Base-by-base conservation (phyloP, 2,329 filamentous ascomycete genomes). In the Nannizziopsis barbatae region DNA sequence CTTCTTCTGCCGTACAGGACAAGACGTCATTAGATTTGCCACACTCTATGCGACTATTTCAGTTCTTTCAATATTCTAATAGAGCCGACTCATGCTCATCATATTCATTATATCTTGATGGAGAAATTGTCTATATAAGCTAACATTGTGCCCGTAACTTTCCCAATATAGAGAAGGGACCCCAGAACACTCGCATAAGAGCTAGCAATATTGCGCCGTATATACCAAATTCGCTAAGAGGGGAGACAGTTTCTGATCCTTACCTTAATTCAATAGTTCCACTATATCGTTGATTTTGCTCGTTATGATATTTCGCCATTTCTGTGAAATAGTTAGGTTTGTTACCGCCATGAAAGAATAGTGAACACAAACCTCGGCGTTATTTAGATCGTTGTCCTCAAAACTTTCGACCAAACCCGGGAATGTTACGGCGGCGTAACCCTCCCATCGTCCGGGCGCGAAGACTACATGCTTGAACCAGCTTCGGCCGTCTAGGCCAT, bases 381-480 rank as follows among this genome's bases (percentile, higher is more conserved):
- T 73, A 5, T 59, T 58, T 50, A 63, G 45, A 60, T 76, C 68
- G 1, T 64, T 62, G 39, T 69, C 72, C 22, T 80, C 75, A 41
- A 83, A 67, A 45, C 73, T 75, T 61, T 83, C 79, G 4, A 80
- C 74, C n/a, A 83, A 63, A 1, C 79, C 77, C 1, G 80, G 79
- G 56, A 77, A 83, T 7, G 79, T 80, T 3, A 75, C 79, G 2
- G 88, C 89, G 0, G 87, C 73, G 65, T 95, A 95, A 0, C 89
- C 89, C 0, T 87, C 95, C 87, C 88, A 94, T 42, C 90, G 64
- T 0, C 89, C 89, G 0, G 89, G 89, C 1, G 89, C 89, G 66
- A 93, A 95, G 1, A 95, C 84, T 2, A 95, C 83, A 60, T 95
- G 90, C 70, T 95, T 95, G 71, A 90, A 96, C 88, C 88, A 95